A percentile compares a stretch with the other conserved stretches of the same genome.
These are phyloP conservation scores for Lactarius indigo DNA, from an alignment of 768 basidiomycete genomes.

Conservation along the genomic window DNA sequence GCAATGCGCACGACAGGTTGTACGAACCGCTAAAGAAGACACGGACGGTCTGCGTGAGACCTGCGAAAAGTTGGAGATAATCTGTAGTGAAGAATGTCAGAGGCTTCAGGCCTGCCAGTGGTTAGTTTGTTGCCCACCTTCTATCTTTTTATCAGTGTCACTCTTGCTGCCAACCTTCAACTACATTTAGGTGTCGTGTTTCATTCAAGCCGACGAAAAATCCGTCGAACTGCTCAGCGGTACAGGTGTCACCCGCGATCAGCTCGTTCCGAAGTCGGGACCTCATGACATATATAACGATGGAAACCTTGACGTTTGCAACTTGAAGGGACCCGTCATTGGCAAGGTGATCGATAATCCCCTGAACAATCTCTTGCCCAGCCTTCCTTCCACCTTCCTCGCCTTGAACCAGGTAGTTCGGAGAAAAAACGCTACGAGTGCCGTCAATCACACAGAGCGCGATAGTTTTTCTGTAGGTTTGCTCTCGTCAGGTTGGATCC, in stretches of 20 bases:
- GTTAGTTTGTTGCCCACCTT: constrained; percentile 3
- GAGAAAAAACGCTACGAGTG: constrained; percentile 19
- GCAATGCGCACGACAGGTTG: not conserved
- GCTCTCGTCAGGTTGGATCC: not conserved
- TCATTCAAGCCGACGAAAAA: constrained; percentile 21
- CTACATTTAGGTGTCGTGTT: constrained; percentile 10
- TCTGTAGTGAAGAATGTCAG: constrained; percentile 10
- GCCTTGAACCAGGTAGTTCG: constrained; percentile 9
- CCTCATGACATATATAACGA: constrained; percentile 19
- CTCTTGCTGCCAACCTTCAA: constrained; percentile 22
- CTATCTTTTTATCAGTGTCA: constrained; percentile 19
- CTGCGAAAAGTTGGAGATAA: constrained; percentile 17
- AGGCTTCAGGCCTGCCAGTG: not conserved
- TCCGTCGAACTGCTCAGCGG: constrained; percentile 15
- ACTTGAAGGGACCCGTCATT: constrained; percentile 8
- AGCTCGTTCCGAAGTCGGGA: constrained; percentile 15
- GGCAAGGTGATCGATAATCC: constrained; percentile 5
- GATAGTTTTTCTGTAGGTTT: not conserved
- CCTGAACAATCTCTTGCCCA: constrained; percentile 17
- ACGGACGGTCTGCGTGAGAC: constrained; percentile 16
- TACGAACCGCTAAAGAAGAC: constrained; percentile 21
- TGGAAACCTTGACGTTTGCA: not conserved
- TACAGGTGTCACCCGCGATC: constrained; percentile 2
- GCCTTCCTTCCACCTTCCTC: constrained; percentile 18
- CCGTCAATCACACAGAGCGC: constrained; percentile 24